Evolutionary conservation across 129 eudicot genomes (phyloP).

Genomic region (Arctium minus): DNA sequence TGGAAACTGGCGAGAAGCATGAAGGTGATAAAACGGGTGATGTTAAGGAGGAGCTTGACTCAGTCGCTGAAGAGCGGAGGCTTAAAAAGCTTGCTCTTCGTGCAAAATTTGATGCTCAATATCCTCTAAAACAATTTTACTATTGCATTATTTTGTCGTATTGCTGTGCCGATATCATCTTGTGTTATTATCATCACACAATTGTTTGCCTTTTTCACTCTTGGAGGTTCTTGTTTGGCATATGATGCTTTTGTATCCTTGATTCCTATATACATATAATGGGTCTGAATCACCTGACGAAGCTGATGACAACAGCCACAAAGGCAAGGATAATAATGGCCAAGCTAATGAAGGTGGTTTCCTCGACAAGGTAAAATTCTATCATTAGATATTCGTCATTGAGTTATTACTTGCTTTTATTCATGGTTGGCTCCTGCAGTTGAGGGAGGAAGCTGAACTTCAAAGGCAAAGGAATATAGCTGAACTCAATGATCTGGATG

Average conservation of each 20-base stretch:
- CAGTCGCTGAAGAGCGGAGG: slow-evolving; percentile 55
- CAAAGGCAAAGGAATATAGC: slow-evolving; percentile 78
- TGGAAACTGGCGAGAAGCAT: slow-evolving; percentile 80
- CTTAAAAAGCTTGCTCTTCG: slow-evolving; percentile 91
- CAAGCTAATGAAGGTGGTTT: slow-evolving; percentile 62
- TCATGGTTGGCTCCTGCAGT: slow-evolving; percentile 32
- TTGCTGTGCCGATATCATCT: background rate
- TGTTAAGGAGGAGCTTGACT: slow-evolving; percentile 31
- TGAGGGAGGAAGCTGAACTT: slow-evolving; percentile 89
- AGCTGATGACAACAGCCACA: slow-evolving; percentile 42
- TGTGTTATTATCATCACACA: background rate
- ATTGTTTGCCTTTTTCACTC: background rate
- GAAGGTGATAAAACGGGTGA: slow-evolving; percentile 24
- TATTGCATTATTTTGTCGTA: no score
- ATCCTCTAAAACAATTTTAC: slow-evolving; percentile 45
- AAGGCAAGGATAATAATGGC: slow-evolving; percentile 36
- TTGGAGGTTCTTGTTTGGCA: slow-evolving; percentile 46
- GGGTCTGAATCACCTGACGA: slow-evolving; percentile 77
- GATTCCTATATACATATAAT: slow-evolving; percentile 46
- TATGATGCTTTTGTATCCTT: slow-evolving; percentile 78
- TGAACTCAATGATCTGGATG: slow-evolving; percentile 85
- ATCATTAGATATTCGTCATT: background rate
- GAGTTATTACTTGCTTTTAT: background rate
- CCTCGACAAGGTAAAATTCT: slow-evolving; percentile 63
- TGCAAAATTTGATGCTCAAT: slow-evolving; percentile 90